These are phyloP conservation scores for Trichoderma arundinaceum DNA, from an alignment of 2,329 filamentous ascomycete genomes.

Conservation along the genomic window DNA sequence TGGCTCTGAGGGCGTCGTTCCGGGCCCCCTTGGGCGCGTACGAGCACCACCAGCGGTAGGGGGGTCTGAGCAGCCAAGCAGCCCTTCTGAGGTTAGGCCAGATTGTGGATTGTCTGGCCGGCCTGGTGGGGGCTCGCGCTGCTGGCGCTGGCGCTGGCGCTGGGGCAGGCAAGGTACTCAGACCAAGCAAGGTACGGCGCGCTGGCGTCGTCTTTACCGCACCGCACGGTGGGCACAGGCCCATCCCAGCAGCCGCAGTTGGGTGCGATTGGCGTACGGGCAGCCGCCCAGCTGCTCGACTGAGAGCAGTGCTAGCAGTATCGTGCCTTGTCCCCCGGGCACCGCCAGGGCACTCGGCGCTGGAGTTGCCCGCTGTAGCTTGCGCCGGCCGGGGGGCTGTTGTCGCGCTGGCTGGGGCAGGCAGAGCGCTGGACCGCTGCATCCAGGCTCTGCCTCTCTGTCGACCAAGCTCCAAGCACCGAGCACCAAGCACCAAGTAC, in stretches of 20 bases:
- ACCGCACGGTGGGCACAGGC: background rate
- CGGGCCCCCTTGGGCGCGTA: constrained; percentile 11
- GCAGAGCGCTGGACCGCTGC: constrained; percentile 4
- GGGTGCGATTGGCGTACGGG: constrained; percentile 12
- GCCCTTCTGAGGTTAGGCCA: constrained; percentile 28
- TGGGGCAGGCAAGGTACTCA: background rate
- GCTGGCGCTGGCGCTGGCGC: background rate
- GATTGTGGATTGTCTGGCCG: constrained; percentile 27
- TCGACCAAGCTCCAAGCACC: background rate
- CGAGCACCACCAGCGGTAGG: constrained; percentile 12
- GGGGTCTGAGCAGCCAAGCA: constrained; percentile 28
- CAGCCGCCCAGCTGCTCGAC: constrained; percentile 21
- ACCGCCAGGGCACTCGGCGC: constrained; percentile 24
- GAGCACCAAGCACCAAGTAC: background rate
- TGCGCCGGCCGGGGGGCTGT: constrained; percentile 2
- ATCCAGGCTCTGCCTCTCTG: background rate
- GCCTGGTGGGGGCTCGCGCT: constrained; percentile 22
- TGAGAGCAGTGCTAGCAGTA: constrained; percentile 2
- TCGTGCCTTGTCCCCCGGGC: constrained; percentile 4
- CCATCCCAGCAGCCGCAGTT: background rate
- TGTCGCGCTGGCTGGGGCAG: constrained; percentile 16
- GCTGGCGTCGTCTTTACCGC: background rate
- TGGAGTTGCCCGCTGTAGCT: constrained; percentile 23
- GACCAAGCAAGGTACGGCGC: constrained; percentile 4
- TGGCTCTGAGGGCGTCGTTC: background rate